Evolutionary conservation across 495 filamentous ascomycete species (phyloP).

Genomic region (Chaetomium fimeti): DNA sequence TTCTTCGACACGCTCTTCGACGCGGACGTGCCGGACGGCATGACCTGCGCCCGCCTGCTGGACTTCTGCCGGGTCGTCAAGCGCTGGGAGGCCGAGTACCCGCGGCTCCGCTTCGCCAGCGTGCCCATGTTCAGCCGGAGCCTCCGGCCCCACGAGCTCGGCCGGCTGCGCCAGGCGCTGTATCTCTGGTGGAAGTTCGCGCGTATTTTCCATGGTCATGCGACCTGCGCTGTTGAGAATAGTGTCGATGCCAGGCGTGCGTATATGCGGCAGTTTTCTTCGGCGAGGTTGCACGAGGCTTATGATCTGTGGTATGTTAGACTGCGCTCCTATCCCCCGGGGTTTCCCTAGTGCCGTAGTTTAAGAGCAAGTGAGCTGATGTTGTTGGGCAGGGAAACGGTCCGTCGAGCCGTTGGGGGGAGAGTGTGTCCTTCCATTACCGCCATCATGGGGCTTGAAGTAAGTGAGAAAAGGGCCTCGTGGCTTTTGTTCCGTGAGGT

Average conservation of each 20-base stretch:
- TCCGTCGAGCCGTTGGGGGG: constrained; percentile 35
- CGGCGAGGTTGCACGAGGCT: constrained; percentile 39
- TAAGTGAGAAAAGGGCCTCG: constrained; percentile 16
- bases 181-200: constrained; percentile 66
- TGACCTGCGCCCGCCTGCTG: constrained; percentile 29
- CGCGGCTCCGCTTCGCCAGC: constrained; percentile 63
- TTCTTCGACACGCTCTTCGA: constrained; percentile 55
- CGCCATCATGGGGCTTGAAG: constrained; percentile 32
- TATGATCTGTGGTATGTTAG: constrained; percentile 30
- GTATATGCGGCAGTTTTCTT: constrained; percentile 38
- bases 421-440: constrained; percentile 41
- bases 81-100: constrained; percentile 67
- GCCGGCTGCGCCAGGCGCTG: constrained; percentile 61
- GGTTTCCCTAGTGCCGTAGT: too few species aligned
- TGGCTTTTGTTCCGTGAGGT: too few species aligned
- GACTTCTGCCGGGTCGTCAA: constrained; percentile 57
- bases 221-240: constrained; percentile 6
- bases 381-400: constrained; percentile 11
- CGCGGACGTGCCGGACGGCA: constrained; percentile 12
- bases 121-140: constrained; percentile 62
- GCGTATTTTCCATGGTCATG: constrained; percentile 36
- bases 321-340: too few species aligned
- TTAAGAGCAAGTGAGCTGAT: too few species aligned
- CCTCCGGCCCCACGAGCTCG: constrained; percentile 55
- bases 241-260: constrained; percentile 30